Base-by-base conservation (phyloP, 805 yeast species). In the Candida incommunis region DNA sequence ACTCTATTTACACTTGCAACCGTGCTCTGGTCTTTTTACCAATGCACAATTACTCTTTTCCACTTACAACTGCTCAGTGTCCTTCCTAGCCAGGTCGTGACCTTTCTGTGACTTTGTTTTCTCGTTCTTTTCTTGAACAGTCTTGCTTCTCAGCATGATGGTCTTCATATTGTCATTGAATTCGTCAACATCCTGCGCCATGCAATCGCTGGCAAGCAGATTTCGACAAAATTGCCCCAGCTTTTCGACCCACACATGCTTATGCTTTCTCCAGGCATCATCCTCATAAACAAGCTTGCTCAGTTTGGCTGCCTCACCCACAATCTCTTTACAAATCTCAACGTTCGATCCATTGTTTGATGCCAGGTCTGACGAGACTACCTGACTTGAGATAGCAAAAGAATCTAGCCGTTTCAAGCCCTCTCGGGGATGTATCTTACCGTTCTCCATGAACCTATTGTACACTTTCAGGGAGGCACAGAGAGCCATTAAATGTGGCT, bases 251-350 rank as follows among this genome's bases (percentile, higher is more conserved):
- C 47, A 45, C 7, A 45, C 20, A 22, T 41, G 42, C 42, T 41
- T 41, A 29, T 45, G 47, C 42, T 45, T 45, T 18, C 23, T 42
- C 47, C 47, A 45, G 22, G 47, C 26, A 9, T 31, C 21, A 40
- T 41, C 41, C 25, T 45, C 27, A 22, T 41, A 45, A 7, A 41
- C 37, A 4, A n/a, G 13, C 22, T 42, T 23, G 35, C 42, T 20
- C 4, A 45, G 42, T n/a, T 23, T 20, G 4, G 25, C 23, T 2
- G 44, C 27, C 9, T 31, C 22, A 4, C 29, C 20, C 4, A 45
- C 23, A 2, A 42, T 24, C 18, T 31, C 31, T 22, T 34, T 35
- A 40, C 47, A 45, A 9, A 16, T 23, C 7, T 24, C 42, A 15
- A 45, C 37, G 13, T 25, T 25, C 7, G 13, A 9, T 15, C 42